Conservation (phyloP, 352 stramenopile species). For the Phytophthora idaei region DNA sequence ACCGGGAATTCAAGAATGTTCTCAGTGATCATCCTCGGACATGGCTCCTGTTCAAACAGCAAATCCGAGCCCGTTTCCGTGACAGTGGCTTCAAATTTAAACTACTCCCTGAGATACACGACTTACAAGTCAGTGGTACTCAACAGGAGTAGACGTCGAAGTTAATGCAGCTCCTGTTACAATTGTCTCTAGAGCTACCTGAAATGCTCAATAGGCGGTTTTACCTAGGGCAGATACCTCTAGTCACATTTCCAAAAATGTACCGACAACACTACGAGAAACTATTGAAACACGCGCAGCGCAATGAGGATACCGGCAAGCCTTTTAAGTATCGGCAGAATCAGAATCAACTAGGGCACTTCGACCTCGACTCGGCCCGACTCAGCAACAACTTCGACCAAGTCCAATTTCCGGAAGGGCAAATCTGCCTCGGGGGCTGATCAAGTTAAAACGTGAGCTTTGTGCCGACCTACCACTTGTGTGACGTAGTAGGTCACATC, state of each 20-base stretch:
- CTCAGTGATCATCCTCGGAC: background rate
- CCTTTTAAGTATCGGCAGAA: background rate
- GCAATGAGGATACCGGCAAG: slow-evolving; percentile 13
- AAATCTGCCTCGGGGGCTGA: background rate
- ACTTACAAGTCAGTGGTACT: background rate
- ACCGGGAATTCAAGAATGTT: background rate
- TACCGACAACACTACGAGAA: slow-evolving; percentile 5
- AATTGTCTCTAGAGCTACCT: background rate
- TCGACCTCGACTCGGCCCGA: background rate
- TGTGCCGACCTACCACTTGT: background rate
- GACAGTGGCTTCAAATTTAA: slow-evolving; percentile 7
- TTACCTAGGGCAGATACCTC: slow-evolving; percentile 7
- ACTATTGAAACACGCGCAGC: slow-evolving; percentile 11
- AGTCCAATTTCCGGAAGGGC: slow-evolving; percentile 1
- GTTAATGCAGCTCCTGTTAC: background rate
- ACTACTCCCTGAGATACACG: slow-evolving; percentile 1
- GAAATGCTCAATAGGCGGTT: slow-evolving; percentile 4
- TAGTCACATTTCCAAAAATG: slow-evolving; percentile 9
- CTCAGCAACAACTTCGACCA: background rate
- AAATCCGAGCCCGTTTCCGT: slow-evolving; percentile 1
- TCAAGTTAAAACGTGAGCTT: background rate
- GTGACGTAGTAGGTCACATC: background rate
- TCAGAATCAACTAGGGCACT: background rate
- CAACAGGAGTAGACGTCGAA: slow-evolving; percentile 12
- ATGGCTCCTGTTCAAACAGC: slow-evolving; percentile 1